Conservation (phyloP, 202 grass and related monocot genomes). For the Tripidium arundinaceum region DNA sequence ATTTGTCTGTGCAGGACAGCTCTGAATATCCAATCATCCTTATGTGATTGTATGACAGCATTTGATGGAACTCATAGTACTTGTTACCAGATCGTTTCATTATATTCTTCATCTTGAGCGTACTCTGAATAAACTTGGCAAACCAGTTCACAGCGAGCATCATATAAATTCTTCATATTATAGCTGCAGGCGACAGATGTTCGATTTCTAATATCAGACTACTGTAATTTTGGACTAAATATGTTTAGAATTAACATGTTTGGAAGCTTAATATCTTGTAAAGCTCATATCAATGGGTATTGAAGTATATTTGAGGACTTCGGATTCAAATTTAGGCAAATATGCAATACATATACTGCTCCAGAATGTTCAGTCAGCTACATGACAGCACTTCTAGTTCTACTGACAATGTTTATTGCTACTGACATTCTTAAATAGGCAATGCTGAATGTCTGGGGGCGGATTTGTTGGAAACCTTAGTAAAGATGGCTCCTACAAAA, state of each 20-base stretch:
- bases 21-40: neutral
- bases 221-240: neutral
- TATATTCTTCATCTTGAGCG: neutral
- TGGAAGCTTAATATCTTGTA: neutral
- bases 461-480: constrained; percentile 90
- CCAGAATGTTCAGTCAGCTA: neutral
- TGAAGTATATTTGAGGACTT: neutral
- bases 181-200: neutral
- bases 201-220: neutral
- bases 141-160: neutral
- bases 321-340: neutral
- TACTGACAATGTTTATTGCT: constrained; percentile 9
- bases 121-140: neutral
- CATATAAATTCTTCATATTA: neutral
- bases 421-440: constrained; percentile 44
- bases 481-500: constrained; percentile 98
- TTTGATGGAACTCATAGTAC: neutral
- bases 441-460: constrained; percentile 75
- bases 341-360: neutral
- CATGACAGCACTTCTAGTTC: neutral
- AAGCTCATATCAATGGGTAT: neutral
- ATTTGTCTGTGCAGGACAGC: neutral
- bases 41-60: neutral
- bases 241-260: neutral
- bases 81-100: neutral